Base-by-base conservation (phyloP, 805 yeast species). In the Candida germanica region DNA sequence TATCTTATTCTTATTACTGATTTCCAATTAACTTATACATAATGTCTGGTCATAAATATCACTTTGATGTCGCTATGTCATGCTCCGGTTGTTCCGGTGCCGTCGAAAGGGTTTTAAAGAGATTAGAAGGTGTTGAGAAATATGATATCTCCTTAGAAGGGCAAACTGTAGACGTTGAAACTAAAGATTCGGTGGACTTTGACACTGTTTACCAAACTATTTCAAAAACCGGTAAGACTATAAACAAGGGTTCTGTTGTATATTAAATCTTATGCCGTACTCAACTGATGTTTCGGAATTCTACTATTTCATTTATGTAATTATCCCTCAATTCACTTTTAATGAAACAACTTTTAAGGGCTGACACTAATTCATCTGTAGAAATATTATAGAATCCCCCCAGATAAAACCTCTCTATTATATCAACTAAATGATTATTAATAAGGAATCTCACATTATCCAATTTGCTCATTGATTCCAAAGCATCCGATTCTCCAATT, bases 41-140 rank as follows among this genome's bases (percentile, higher is more conserved):
- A 10, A 74, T 73, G 79, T 49, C 75, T 10, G 38, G 38, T 7
- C 79, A 80, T 57, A 77, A 83, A 51, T 87, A 84, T 61, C 83
- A 81, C 48, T 88, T 77, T 58, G 75, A 87, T 43, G 96, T 89
- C 39, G 69, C 80, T 29, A 88, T 88, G 96, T 52, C 85, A 36
- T 89, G 96, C 55, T 74, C 83, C 10, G 87, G 96, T 12, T 91
- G 98, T 62, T 83, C 95, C 15, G 77, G 74, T 39, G 96, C 98
- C 5, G 85, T 91, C 32, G 77, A 79, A 59, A 77, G 85, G 51
- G 97, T 80, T 1, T 72, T 88, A 38, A 71, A 67, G 28, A 78
- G 72, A 47, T 68, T 84, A 29, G 80, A 78, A 29, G 96, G 95
- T 3, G 93, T 91, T 31, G 71, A 80, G 32, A 68, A 76, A 28